Conservation (phyloP, 1,139 yeast species). For the Geotrichum klebahnii region DNA sequence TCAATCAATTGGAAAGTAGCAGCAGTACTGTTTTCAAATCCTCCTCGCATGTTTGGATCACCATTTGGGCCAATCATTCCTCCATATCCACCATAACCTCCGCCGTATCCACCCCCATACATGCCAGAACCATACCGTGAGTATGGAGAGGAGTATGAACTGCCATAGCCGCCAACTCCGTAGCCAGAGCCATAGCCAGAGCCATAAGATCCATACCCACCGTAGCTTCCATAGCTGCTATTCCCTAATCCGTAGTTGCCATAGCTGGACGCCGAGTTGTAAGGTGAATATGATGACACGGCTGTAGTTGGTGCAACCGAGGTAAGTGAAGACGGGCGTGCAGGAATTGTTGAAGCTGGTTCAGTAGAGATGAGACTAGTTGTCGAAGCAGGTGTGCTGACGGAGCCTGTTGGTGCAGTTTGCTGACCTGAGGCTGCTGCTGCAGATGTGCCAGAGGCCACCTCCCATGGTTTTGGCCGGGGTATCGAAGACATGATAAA, state of each 20-base stretch:
- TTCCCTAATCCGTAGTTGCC: constrained; percentile 28
- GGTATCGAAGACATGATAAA: constrained; percentile 46
- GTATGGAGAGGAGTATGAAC: constrained; percentile 24
- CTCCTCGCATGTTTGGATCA: constrained; percentile 25
- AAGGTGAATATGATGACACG: constrained; percentile 12
- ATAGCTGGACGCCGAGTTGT: constrained; percentile 24
- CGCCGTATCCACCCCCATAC: constrained; percentile 24
- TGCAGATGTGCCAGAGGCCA: constrained; percentile 45
- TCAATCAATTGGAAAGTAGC: constrained; percentile 93
- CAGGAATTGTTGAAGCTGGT: not conserved
- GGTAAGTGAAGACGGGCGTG: constrained; percentile 6
- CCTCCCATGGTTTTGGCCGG: constrained; percentile 80
- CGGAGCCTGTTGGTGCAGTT: not conserved
- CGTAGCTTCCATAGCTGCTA: constrained; percentile 23
- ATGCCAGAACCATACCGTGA: constrained; percentile 16
- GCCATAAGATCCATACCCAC: constrained; percentile 27
- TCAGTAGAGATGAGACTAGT: constrained; percentile 6
- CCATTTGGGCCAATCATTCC: constrained; percentile 25
- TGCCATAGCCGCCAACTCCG: constrained; percentile 32
- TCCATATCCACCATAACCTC: constrained; percentile 31
- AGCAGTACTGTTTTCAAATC: constrained; percentile 53
- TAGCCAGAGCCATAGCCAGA: constrained; percentile 27
- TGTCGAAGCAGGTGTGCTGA: constrained; percentile 3
- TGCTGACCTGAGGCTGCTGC: constrained; percentile 28
- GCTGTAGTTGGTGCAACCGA: constrained; percentile 13